A percentile compares a stretch with the other conserved stretches of the same genome.
Evolutionary conservation across 345 rosid genomes (phyloP).

Genomic region (Pistacia vera): DNA sequence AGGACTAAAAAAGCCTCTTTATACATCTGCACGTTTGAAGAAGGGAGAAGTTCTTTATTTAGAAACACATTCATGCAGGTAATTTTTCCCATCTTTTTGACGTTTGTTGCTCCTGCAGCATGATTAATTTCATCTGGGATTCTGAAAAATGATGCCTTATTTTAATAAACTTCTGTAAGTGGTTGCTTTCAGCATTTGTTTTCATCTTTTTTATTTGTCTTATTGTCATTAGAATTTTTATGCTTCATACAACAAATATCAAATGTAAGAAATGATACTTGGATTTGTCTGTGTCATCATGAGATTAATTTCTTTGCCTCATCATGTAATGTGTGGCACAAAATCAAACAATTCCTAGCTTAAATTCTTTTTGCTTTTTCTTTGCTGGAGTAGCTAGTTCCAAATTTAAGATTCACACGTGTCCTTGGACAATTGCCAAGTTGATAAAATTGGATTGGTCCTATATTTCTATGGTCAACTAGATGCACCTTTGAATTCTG

Average conservation of each 20-base stretch:
- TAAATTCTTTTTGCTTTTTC: not conserved
- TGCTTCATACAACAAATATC: not conserved
- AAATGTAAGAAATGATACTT: not conserved
- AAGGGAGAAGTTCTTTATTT: constrained; percentile 96
- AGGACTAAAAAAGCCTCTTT: constrained; percentile 92
- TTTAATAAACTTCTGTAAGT: not conserved
- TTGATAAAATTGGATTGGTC: constrained; percentile 1
- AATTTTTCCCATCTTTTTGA: constrained; percentile 13
- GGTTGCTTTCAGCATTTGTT: not conserved
- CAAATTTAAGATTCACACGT: not conserved
- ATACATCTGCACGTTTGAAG: constrained; percentile 96
- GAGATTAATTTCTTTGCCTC: no score
- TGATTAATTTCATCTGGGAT: constrained; percentile 3
- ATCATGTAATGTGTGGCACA: no score
- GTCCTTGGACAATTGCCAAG: not conserved
- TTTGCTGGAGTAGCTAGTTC: not conserved
- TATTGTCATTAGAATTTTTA: not conserved
- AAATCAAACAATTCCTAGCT: not conserved
- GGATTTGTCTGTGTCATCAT: not conserved
- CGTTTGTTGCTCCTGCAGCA: constrained; percentile 8
- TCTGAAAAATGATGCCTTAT: not conserved
- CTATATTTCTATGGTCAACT: not conserved
- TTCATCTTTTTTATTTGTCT: not conserved
- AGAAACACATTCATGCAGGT: constrained; percentile 98
- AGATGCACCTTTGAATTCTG: not conserved